A percentile compares a stretch with the other conserved stretches of the same genome.
Evolutionary conservation across 768 basidiomycete species (phyloP).

Genomic region (Termitomyces heimii): DNA sequence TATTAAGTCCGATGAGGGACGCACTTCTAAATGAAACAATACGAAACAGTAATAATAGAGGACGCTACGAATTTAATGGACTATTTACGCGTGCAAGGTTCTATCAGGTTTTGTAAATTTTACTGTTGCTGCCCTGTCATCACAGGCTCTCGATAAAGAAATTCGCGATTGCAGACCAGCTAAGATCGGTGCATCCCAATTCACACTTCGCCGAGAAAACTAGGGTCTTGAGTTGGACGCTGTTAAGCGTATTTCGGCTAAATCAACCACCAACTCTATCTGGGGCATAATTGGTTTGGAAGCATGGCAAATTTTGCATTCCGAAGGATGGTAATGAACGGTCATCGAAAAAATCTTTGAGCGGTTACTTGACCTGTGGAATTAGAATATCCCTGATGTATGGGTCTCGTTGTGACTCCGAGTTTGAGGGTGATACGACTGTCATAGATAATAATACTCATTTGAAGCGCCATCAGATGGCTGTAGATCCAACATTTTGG

Average conservation of each 20-base stretch:
- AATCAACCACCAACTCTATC: not conserved
- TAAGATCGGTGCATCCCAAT: not conserved
- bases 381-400: too few species aligned
- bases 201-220: not conserved
- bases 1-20: constrained; percentile 9
- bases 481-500: too few species aligned
- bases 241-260: too few species aligned
- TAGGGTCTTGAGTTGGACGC: not conserved
- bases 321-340: not conserved
- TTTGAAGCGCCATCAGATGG: too few species aligned
- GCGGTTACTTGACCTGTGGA: too few species aligned
- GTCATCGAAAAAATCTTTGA: too few species aligned
- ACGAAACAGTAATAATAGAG: not conserved
- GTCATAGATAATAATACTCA: too few species aligned
- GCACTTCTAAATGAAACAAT: not conserved
- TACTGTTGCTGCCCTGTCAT: not conserved
- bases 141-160: not conserved
- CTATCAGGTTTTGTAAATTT: not conserved
- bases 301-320: not conserved
- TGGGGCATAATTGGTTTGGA: not conserved
- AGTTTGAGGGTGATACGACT: too few species aligned
- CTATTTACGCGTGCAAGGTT: not conserved
- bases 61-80: not conserved
- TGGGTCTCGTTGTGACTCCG: too few species aligned
- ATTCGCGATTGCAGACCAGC: not conserved